phyloP scores from a whole-genome alignment of 106 monocot species.

The Vanilla planifolia region DNA sequence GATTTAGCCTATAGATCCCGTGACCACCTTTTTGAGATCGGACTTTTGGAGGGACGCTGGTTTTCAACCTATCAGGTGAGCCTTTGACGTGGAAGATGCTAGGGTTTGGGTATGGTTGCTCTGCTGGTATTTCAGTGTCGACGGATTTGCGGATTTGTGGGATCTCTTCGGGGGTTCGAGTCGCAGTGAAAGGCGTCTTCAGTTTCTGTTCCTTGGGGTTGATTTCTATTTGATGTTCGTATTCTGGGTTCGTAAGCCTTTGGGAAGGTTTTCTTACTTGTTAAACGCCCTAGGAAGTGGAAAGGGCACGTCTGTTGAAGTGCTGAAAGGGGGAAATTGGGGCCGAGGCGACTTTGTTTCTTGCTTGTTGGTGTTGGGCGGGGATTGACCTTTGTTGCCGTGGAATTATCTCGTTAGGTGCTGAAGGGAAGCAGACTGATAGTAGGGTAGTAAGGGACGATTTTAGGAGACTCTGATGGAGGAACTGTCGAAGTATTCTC shows the following conservation, averaged over 20 bases:
- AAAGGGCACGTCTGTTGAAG: neutral
- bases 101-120: neutral
- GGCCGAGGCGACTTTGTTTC: neutral
- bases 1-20: no score
- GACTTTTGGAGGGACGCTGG: no score
- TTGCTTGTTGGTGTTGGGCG: neutral
- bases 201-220: neutral
- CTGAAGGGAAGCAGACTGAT: neutral
- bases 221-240: no score
- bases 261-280: neutral
- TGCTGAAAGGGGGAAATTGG: neutral
- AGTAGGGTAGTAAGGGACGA: neutral
- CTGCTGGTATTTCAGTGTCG: neutral
- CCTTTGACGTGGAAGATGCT: neutral
- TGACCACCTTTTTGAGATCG: no score
- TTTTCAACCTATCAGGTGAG: no score
- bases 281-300: neutral
- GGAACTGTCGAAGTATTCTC: slow-evolving; percentile 67
- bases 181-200: neutral
- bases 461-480: slow-evolving; percentile 33
- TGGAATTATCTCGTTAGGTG: neutral
- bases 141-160: neutral
- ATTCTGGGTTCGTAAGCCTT: no score
- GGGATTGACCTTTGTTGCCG: neutral
- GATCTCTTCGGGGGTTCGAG: neutral